Conservation (phyloP, 495 filamentous ascomycete genomes). For the Acidiella bohemica region DNA sequence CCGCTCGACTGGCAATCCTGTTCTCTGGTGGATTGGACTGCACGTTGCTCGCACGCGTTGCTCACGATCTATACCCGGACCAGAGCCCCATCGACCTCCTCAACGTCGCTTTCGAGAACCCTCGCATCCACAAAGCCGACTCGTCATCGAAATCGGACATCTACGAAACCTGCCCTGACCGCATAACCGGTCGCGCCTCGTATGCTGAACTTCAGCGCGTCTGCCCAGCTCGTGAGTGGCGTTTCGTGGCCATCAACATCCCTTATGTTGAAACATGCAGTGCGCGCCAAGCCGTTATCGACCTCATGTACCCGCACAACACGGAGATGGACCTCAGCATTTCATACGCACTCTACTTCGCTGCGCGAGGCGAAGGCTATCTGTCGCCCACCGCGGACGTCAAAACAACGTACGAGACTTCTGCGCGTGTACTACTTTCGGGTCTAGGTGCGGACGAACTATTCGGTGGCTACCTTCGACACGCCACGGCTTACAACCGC, state of each 20-base stretch:
- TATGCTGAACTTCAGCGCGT: constrained; percentile 54
- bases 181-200: constrained; percentile 67
- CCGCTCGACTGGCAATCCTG: constrained; percentile 60
- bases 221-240: constrained; percentile 64
- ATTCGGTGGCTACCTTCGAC: constrained; percentile 83
- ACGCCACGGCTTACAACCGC: constrained; percentile 59
- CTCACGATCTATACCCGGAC: constrained; percentile 61
- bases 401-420: constrained; percentile 43
- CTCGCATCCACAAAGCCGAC: constrained; percentile 35
- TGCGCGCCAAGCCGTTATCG: constrained; percentile 55
- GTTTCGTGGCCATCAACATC: constrained; percentile 76
- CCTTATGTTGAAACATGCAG: constrained; percentile 60
- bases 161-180: constrained; percentile 81
- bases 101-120: constrained; percentile 96
- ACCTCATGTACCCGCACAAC: constrained; percentile 80
- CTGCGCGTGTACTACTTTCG: constrained; percentile 73
- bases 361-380: constrained; percentile 60
- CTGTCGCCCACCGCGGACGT: constrained; percentile 18
- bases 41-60: constrained; percentile 67
- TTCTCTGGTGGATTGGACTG: constrained; percentile 96
- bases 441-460: constrained; percentile 94
- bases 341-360: constrained; percentile 81
- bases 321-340: constrained; percentile 99
- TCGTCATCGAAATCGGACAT: constrained; percentile 23
- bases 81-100: constrained; percentile 68